phyloP scores from a whole-genome alignment of 129 eudicot species.

The Calendula officinalis region DNA sequence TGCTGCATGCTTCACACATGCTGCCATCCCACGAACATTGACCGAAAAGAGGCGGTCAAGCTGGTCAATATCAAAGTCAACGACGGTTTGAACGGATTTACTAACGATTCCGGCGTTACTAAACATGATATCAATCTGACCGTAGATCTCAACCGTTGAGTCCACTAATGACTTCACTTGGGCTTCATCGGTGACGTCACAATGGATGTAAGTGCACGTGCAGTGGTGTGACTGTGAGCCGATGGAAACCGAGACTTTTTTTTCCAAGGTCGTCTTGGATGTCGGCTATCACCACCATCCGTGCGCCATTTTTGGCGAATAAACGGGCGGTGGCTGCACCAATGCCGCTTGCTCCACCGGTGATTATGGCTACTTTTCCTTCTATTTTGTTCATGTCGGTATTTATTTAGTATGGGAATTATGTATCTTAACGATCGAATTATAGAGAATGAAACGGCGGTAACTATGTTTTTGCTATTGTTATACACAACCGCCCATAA shows the following conservation, averaged over 20 bases:
- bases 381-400: not conserved
- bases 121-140: slow-evolving; percentile 13
- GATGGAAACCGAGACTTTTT: not conserved
- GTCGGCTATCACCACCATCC: not conserved
- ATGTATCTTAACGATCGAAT: not conserved
- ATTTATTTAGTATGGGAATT: not conserved
- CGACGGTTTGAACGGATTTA: not conserved
- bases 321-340: slow-evolving; percentile 8
- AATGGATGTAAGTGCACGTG: not conserved
- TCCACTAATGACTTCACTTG: slow-evolving; percentile 11
- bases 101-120: slow-evolving; percentile 6
- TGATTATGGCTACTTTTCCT: slow-evolving; percentile 12
- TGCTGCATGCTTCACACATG: not conserved
- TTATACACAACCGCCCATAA: not conserved
- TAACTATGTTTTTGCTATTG: not conserved
- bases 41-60: not conserved
- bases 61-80: slow-evolving; percentile 11
- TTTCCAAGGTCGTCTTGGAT: not conserved
- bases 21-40: not conserved
- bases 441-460: too few species aligned
- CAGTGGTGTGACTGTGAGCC: not conserved
- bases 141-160: not conserved
- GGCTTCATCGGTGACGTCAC: not conserved
- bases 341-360: slow-evolving; percentile 14
- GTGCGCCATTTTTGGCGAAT: not conserved